These are phyloP conservation scores for Sugiyamaella novakii DNA, from an alignment of 1,139 yeast species.

Conservation along the genomic window DNA sequence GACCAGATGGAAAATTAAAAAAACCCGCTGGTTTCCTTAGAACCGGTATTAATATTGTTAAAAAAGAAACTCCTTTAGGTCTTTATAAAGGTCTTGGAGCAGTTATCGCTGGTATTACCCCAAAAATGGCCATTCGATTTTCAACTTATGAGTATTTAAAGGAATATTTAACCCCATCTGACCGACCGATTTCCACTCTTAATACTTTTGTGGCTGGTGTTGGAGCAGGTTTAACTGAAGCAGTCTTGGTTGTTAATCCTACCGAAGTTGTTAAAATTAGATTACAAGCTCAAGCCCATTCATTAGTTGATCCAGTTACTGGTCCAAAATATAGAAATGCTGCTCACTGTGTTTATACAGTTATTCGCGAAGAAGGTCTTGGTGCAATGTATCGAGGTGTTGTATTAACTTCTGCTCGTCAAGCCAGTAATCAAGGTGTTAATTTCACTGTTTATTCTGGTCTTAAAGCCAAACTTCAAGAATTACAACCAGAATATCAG, in stretches of 20 bases:
- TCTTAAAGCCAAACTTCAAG: conserved; percentile 70
- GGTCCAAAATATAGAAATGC: conserved; percentile 90
- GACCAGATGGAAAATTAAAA: conserved; percentile 34
- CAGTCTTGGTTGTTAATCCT: conserved; percentile 91
- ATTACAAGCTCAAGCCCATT: conserved; percentile 92
- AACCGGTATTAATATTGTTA: conserved; percentile 78
- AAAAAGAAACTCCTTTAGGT: conserved; percentile 80
- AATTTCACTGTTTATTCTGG: conserved; percentile 94
- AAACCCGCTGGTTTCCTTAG: conserved; percentile 70
- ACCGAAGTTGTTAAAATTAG: conserved; percentile 97
- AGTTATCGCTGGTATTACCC: conserved; percentile 94
- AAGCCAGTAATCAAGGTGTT: conserved; percentile 98
- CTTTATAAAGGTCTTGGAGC: conserved; percentile 96
- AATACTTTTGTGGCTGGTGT: conserved; percentile 87
- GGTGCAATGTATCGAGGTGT: conserved; percentile 92
- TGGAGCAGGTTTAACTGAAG: conserved; percentile 97
- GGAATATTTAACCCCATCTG: conserved; percentile 58
- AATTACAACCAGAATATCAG: conserved; percentile 56
- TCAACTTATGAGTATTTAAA: conserved; percentile 91
- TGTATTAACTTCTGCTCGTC: conserved; percentile 93
- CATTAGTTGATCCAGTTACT: conserved; percentile 79
- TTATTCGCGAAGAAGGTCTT: conserved; percentile 89
- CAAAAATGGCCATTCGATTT: conserved; percentile 97
- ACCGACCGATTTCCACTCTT: conserved; percentile 63
- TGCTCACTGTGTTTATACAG: conserved; percentile 83